Evolutionary conservation across 1,284 basidiomycete species (phyloP).

Genomic region (Schizopora paradoxa): DNA sequence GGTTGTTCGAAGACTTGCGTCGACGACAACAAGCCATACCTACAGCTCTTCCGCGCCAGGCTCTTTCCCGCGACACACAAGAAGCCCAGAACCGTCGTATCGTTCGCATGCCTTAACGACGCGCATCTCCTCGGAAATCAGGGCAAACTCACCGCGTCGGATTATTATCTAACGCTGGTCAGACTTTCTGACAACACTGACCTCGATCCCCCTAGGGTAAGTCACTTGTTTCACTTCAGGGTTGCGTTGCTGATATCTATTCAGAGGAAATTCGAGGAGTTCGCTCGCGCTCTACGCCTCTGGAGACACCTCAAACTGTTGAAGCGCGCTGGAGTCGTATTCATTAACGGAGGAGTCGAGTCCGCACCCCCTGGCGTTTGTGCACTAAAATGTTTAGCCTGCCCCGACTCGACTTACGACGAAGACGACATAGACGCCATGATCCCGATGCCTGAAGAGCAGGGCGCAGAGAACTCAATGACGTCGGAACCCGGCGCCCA

Average conservation of each 20-base stretch:
- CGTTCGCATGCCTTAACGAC: neutral
- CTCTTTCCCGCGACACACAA: neutral
- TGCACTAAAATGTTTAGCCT: neutral
- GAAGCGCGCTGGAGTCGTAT: neutral
- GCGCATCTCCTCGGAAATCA: neutral
- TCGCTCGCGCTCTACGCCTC: neutral
- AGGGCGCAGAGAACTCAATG: neutral
- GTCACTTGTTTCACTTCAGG: neutral
- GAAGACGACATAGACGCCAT: too few species aligned
- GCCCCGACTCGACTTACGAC: neutral
- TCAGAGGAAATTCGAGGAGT: neutral
- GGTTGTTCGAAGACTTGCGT: too few species aligned
- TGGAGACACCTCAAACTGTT: neutral
- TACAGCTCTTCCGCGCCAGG: neutral
- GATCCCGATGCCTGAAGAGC: neutral
- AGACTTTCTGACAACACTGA: constrained; percentile 1
- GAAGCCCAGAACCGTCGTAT: neutral
- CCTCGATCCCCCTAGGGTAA: neutral
- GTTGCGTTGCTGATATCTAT: neutral
- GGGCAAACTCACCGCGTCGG: neutral
- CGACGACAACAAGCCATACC: too few species aligned
- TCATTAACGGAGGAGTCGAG: neutral
- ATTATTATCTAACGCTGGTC: neutral
- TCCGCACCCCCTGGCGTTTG: neutral
- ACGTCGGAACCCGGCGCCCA: neutral